phyloP scores from a whole-genome alignment of 2,329 filamentous ascomycete species.

The Aspergillus eucalypticola region DNA sequence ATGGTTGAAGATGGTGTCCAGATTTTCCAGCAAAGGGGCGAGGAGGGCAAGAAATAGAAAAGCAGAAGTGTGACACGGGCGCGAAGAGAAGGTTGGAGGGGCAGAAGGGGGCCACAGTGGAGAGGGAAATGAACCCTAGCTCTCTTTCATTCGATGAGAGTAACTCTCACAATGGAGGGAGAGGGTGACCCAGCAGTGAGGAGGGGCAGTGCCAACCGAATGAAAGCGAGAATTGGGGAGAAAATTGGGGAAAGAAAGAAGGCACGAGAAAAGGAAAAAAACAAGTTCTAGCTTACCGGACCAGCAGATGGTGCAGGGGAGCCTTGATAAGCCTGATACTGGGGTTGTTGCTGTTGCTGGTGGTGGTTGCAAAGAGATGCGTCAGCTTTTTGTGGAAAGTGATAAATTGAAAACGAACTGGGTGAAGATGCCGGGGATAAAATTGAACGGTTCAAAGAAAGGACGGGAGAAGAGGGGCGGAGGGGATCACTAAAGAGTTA shows the following conservation, averaged over 20 bases:
- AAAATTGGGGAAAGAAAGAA: conserved; percentile 2
- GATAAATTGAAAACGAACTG: neutral
- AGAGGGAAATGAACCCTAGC: conserved; percentile 2
- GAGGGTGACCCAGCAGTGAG: neutral
- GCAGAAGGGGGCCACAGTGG: conserved; percentile 4
- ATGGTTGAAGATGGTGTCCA: conserved; percentile 29
- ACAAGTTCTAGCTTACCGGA: conserved; percentile 38
- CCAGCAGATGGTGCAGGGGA: conserved; percentile 30
- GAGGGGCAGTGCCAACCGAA: conserved; percentile 12
- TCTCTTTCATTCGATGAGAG: conserved; percentile 16
- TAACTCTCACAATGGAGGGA: conserved; percentile 11
- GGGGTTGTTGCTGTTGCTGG: conserved; percentile 20
- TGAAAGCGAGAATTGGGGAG: conserved; percentile 2
- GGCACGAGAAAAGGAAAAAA: conserved; percentile 13
- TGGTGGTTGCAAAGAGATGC: conserved; percentile 6
- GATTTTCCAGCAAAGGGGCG: conserved; percentile 8
- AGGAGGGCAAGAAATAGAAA: conserved; percentile 10
- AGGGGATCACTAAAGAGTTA: conserved; percentile 7
- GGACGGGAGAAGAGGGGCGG: conserved; percentile 10
- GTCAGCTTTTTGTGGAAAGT: neutral
- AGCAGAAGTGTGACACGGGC: neutral
- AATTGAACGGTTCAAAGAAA: neutral
- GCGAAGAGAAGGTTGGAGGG: conserved; percentile 3
- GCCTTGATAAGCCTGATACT: conserved; percentile 60
- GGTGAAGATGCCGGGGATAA: neutral